Evolutionary conservation across 2,329 filamentous ascomycete genomes (phyloP).

Genomic region (Penicillium sp.): DNA sequence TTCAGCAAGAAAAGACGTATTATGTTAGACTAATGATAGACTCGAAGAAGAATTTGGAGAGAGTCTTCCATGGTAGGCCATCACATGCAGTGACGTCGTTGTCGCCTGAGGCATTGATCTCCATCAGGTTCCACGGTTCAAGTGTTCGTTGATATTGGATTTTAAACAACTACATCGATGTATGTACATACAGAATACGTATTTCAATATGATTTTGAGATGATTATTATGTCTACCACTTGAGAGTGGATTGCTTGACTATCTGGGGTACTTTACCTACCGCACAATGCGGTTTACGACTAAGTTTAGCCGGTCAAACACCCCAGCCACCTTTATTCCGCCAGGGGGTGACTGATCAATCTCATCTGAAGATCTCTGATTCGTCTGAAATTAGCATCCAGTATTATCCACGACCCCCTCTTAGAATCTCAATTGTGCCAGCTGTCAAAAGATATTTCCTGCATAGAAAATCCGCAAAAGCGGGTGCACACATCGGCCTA

Average conservation of each 20-base stretch:
- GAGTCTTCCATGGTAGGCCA: neutral
- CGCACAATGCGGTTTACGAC: neutral
- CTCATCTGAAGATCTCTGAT: slow-evolving; percentile 1
- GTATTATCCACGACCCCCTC: neutral
- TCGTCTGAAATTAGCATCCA: neutral
- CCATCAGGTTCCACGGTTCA: neutral
- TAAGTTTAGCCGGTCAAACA: slow-evolving; percentile 3
- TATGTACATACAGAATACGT: too few relatives aligned
- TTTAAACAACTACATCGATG: neutral
- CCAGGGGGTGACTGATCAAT: neutral
- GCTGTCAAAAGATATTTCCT: slow-evolving; percentile 8
- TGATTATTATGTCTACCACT: neutral
- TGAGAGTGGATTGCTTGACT: neutral
- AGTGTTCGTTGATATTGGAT: neutral
- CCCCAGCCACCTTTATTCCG: slow-evolving; percentile 27
- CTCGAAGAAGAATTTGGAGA: neutral
- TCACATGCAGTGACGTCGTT: slow-evolving; percentile 23
- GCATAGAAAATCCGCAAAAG: slow-evolving; percentile 17
- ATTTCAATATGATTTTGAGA: neutral
- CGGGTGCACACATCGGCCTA: slow-evolving; percentile 19
- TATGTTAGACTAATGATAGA: neutral
- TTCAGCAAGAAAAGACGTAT: neutral
- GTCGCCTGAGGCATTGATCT: slow-evolving; percentile 10
- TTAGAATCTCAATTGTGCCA: slow-evolving; percentile 1
- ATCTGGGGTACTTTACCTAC: neutral